These are phyloP conservation scores for Ophiognomonia clavigignenti-juglandacearum DNA, from an alignment of 2,329 filamentous ascomycete species.

Conservation along the genomic window DNA sequence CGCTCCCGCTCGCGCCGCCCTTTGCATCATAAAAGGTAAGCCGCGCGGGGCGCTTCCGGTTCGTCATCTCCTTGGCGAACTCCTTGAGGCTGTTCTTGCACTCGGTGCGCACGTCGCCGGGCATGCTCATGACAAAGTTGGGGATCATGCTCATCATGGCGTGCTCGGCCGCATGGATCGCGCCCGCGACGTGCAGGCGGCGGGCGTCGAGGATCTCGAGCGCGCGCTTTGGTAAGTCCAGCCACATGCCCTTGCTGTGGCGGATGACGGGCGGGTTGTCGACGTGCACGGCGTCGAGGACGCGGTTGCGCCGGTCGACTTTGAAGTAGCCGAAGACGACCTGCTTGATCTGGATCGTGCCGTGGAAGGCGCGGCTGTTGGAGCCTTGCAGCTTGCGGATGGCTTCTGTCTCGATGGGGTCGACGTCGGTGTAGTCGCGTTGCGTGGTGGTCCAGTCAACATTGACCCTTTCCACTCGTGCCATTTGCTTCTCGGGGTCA, in stretches of 20 bases:
- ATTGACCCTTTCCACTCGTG: slow-evolving; percentile 80
- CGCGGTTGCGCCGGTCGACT: slow-evolving; percentile 76
- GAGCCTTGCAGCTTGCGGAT: slow-evolving; percentile 66
- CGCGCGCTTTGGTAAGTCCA: slow-evolving; percentile 77
- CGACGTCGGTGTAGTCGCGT: slow-evolving; percentile 89
- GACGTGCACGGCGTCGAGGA: slow-evolving; percentile 87
- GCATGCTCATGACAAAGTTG: slow-evolving; percentile 83
- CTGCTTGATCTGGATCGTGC: slow-evolving; percentile 78
- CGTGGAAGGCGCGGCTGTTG: slow-evolving; percentile 72
- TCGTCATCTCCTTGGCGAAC: slow-evolving; percentile 64
- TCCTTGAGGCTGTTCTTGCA: slow-evolving; percentile 89
- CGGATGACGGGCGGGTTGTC: slow-evolving; percentile 89
- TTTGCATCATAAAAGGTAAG: slow-evolving; percentile 95
- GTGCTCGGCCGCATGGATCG: slow-evolving; percentile 93
- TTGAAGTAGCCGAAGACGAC: slow-evolving; percentile 98
- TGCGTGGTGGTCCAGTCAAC: slow-evolving; percentile 95
- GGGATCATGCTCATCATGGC: slow-evolving; percentile 82
- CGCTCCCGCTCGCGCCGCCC: slow-evolving; percentile 75
- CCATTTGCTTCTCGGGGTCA: slow-evolving; percentile 71
- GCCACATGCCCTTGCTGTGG: slow-evolving; percentile 87
- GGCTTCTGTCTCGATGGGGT: slow-evolving; percentile 86
- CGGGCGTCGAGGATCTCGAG: slow-evolving; percentile 72
- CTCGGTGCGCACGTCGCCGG: slow-evolving; percentile 89
- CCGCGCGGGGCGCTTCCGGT: slow-evolving; percentile 77
- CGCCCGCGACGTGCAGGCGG: slow-evolving; percentile 75